Conservation (phyloP, 495 filamentous ascomycete species). For the Penicillium angulare region DNA sequence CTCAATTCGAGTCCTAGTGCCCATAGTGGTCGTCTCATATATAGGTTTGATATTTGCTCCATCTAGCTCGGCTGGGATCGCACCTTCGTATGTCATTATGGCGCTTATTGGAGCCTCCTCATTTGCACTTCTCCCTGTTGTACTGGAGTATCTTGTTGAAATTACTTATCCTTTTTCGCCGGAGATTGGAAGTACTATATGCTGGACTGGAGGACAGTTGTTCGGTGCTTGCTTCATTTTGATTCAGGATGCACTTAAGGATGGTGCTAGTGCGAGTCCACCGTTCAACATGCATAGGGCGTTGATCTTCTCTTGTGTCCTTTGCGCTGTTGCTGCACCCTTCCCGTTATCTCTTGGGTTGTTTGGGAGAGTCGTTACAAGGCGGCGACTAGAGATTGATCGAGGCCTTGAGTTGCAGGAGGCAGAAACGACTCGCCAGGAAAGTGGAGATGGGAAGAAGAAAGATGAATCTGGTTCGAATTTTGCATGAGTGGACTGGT, state of each 20-base stretch:
- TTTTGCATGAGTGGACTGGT: too few species aligned
- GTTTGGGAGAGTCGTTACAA: constrained; percentile 54
- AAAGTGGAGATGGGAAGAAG: too few species aligned
- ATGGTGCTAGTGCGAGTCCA: constrained; percentile 51
- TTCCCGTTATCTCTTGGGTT: constrained; percentile 65
- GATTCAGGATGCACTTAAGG: constrained; percentile 75
- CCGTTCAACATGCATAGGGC: constrained; percentile 67
- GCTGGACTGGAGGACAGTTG: constrained; percentile 73
- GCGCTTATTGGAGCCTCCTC: constrained; percentile 70
- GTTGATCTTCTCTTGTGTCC: constrained; percentile 74
- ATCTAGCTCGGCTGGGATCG: constrained; percentile 61
- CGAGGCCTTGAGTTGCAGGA: constrained; percentile 25
- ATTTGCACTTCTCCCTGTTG: constrained; percentile 82
- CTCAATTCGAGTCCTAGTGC: constrained; percentile 72
- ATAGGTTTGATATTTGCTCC: constrained; percentile 82
- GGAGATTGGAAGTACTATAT: constrained; percentile 77
- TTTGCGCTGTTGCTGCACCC: constrained; percentile 63
- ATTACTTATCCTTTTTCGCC: constrained; percentile 85
- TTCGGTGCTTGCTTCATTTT: constrained; percentile 83
- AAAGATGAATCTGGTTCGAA: too few species aligned
- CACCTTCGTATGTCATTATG: constrained; percentile 64
- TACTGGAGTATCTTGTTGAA: constrained; percentile 83
- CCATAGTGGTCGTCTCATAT: constrained; percentile 70
- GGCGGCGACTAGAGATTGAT: constrained; percentile 61
- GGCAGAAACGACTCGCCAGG: too few species aligned